Evolutionary conservation across 495 filamentous ascomycete genomes (phyloP).

Genomic region (Xylaria grammica): DNA sequence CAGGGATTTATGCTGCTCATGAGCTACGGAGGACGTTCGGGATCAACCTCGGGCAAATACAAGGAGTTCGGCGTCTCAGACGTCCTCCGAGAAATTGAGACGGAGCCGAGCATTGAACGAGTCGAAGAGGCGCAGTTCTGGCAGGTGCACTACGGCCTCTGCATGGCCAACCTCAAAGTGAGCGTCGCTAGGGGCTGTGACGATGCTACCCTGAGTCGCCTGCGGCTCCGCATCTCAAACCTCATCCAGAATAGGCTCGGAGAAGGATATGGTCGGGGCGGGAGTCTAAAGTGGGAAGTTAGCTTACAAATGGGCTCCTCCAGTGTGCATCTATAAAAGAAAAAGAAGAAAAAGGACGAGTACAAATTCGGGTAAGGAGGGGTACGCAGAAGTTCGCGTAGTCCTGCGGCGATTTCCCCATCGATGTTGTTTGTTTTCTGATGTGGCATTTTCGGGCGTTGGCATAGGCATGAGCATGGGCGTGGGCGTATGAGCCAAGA

Average conservation of each 20-base stretch:
- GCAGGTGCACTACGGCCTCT: slow-evolving; percentile 97
- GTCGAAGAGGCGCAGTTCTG: slow-evolving; percentile 94
- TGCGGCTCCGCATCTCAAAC: slow-evolving; percentile 75
- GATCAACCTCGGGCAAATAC: slow-evolving; percentile 26
- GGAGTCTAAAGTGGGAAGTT: slow-evolving; percentile 87
- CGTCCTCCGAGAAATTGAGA: slow-evolving; percentile 82
- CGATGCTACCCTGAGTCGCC: slow-evolving; percentile 67
- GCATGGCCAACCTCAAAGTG: slow-evolving; percentile 92
- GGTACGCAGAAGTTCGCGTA: neutral
- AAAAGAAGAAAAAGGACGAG: slow-evolving; percentile 7
- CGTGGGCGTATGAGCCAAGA: slow-evolving; percentile 13
- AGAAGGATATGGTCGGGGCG: slow-evolving; percentile 80
- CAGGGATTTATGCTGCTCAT: slow-evolving; percentile 94
- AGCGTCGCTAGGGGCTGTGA: slow-evolving; percentile 61
- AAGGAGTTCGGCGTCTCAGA: slow-evolving; percentile 64
- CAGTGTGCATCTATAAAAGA: neutral
- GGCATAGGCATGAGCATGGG: slow-evolving; percentile 10
- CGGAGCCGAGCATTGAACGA: slow-evolving; percentile 72
- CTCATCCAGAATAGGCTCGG: slow-evolving; percentile 86
- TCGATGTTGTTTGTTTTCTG: neutral
- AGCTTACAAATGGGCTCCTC: slow-evolving; percentile 52
- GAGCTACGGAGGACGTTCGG: slow-evolving; percentile 63
- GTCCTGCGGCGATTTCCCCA: neutral
- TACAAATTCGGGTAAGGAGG: neutral
- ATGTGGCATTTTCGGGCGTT: slow-evolving; percentile 25